phyloP scores from a whole-genome alignment of 148 eudicot species.

The Diospyros lotus region DNA sequence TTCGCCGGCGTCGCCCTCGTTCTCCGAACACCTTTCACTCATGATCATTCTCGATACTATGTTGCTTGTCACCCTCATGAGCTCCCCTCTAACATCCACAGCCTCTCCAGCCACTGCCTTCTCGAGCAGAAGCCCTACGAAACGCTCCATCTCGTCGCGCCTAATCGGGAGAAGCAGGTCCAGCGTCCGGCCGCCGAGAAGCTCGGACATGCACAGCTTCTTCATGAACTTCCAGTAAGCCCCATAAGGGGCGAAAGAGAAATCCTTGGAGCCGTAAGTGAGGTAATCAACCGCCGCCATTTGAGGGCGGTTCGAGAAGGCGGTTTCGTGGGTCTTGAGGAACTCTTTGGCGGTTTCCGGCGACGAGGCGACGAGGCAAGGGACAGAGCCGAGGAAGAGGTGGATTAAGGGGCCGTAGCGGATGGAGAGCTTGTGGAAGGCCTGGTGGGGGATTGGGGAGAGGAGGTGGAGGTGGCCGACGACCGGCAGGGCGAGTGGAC shows the following conservation, averaged over 20 bases:
- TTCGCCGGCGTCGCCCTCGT: constrained; percentile 36
- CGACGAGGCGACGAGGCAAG: constrained; percentile 30
- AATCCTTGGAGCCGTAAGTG: constrained; percentile 36
- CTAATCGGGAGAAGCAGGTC: constrained; percentile 25
- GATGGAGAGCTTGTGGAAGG: constrained; percentile 34
- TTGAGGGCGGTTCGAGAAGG: constrained; percentile 23
- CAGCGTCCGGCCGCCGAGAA: constrained; percentile 31
- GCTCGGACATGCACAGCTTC: constrained; percentile 38
- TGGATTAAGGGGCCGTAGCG: constrained; percentile 33
- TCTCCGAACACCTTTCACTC: constrained; percentile 38
- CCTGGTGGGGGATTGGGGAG: constrained; percentile 40
- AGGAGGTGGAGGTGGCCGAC: constrained; percentile 49
- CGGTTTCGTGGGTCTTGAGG: constrained; percentile 33
- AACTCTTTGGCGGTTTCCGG: constrained; percentile 37
- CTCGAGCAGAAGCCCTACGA: constrained; percentile 11
- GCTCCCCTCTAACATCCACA: constrained; percentile 35
- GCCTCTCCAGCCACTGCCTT: constrained; percentile 21
- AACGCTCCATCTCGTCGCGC: constrained; percentile 16
- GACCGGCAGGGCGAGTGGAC: constrained; percentile 37
- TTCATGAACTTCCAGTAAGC: constrained; percentile 45
- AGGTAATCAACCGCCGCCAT: constrained; percentile 28
- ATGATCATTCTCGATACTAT: constrained; percentile 39
- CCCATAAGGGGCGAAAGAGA: constrained; percentile 41
- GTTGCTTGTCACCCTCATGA: constrained; percentile 30
- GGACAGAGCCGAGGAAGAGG: constrained; percentile 31